phyloP scores from a whole-genome alignment of 495 filamentous ascomycete species.

The Talaromyces borbonicus region DNA sequence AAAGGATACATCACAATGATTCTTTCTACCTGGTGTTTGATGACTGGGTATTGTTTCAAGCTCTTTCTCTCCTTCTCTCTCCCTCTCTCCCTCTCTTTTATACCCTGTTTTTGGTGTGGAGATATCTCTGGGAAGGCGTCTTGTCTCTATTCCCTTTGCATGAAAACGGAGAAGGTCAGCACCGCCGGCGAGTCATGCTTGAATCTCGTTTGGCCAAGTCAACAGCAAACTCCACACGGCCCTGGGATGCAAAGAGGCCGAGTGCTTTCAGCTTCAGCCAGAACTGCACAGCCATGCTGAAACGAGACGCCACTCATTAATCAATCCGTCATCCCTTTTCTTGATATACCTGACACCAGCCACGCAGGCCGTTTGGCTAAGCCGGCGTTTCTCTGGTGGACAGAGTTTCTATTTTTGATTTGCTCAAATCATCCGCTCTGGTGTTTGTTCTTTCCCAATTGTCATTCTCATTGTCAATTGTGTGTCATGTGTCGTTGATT shows the following conservation, averaged over 20 bases:
- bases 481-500: no score
- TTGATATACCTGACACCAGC: no score
- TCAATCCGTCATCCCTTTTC: no score
- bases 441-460: neutral
- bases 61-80: conserved; percentile 26
- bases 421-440: neutral
- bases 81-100: conserved; percentile 13
- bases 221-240: no score
- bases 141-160: no score
- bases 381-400: neutral
- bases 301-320: neutral
- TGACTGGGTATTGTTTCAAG: no score
- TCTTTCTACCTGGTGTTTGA: no score
- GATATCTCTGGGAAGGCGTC: neutral
- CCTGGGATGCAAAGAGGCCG: no score
- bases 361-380: no score
- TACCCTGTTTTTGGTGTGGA: neutral
- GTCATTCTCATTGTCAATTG: neutral
- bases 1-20: neutral
- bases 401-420: neutral
- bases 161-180: no score
- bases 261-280: neutral
- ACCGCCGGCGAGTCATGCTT: no score
- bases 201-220: no score
- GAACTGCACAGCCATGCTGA: neutral